These are phyloP conservation scores for Spergularia bocconei DNA, from an alignment of 148 eudicot genomes.

Conservation along the genomic window DNA sequence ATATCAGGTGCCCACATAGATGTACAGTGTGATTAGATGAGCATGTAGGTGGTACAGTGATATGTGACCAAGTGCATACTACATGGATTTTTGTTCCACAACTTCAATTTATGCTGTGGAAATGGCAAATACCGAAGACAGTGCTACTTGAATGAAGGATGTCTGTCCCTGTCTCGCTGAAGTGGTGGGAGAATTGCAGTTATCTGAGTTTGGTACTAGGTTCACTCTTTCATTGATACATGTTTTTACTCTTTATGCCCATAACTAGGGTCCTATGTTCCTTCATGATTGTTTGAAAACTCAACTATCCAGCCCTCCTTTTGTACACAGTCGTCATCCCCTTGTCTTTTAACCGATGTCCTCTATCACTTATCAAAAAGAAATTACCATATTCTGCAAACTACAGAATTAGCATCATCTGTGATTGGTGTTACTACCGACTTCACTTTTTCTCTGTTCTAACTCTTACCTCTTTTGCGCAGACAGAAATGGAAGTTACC, in stretches of 20 bases:
- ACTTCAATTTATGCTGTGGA: too few species aligned
- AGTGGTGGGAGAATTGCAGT: background rate
- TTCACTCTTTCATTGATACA: background rate
- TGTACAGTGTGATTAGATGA: background rate
- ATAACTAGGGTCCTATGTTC: background rate
- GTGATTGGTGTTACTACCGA: background rate
- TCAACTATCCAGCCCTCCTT: too few species aligned
- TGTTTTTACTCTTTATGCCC: background rate
- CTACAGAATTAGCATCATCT: background rate
- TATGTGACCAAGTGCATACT: too few species aligned
- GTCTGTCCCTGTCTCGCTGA: background rate
- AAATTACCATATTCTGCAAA: background rate
- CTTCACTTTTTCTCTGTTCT: background rate
- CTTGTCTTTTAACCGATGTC: too few species aligned
- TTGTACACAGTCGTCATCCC: too few species aligned
- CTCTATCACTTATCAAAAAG: too few species aligned
- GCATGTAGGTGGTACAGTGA: too few species aligned
- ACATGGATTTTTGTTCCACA: too few species aligned
- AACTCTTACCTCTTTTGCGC: slow-evolving; percentile 24
- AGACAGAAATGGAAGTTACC: slow-evolving; percentile 60
- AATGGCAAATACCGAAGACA: too few species aligned
- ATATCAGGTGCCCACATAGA: background rate
- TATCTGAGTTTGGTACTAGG: background rate
- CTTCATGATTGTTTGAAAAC: too few species aligned
- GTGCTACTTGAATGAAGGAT: background rate